Percentiles rank a stretch among this genome's conserved stretches.
phyloP scores from a whole-genome alignment of 257 asterid species.

The Anisodus tanguticus region DNA sequence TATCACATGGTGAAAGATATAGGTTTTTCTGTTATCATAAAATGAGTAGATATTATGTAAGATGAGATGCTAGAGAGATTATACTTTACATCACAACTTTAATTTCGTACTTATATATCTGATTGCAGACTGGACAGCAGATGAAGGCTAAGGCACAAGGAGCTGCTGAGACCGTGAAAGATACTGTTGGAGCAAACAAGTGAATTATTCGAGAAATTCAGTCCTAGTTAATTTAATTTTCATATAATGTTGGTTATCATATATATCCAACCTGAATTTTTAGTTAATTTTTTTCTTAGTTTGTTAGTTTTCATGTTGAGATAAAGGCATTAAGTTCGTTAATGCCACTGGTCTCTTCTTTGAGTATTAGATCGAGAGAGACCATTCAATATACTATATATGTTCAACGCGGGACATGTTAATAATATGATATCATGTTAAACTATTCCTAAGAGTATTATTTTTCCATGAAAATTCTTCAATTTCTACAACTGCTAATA shows the following conservation, averaged over 20 bases:
- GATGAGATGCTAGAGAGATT: too few relatives aligned
- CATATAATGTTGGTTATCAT: not conserved
- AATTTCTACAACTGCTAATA: not conserved
- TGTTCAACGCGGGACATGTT: not conserved
- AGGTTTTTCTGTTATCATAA: too few relatives aligned
- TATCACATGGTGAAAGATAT: too few relatives aligned
- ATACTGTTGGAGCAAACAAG: conserved; percentile 49
- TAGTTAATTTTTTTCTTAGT: not conserved
- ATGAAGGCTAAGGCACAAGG: conserved; percentile 51
- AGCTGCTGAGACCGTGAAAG: conserved; percentile 52
- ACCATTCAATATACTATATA: not conserved
- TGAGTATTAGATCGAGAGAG: not conserved
- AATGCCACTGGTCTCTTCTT: not conserved
- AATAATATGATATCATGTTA: not conserved
- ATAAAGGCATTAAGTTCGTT: not conserved
- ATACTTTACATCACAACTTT: too few relatives aligned
- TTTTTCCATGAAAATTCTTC: not conserved
- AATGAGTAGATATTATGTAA: too few relatives aligned
- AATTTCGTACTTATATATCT: not conserved
- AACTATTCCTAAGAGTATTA: not conserved
- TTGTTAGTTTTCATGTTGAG: not conserved
- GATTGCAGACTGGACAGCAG: conserved; percentile 49
- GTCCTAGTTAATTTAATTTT: not conserved
- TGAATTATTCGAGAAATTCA: conserved; percentile 30
- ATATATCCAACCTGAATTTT: not conserved